Conservation (phyloP, 257 asterid genomes). For the Ilex asprella region DNA sequence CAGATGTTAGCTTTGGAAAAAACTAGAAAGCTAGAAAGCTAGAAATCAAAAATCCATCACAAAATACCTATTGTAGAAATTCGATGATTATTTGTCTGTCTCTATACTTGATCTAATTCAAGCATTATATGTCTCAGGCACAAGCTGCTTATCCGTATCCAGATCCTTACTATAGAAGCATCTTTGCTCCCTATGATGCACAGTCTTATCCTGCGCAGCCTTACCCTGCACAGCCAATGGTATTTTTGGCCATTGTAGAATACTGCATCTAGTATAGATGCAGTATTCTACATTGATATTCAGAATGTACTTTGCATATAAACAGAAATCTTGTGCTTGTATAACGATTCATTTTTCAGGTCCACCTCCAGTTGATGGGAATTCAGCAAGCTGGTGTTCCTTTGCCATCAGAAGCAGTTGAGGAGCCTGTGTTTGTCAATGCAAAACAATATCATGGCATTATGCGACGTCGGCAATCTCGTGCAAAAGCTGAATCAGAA, state of each 20-base stretch:
- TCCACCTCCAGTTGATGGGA: constrained; percentile 89
- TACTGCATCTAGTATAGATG: background rate
- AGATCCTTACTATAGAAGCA: constrained; percentile 83
- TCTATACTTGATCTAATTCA: background rate
- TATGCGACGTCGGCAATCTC: constrained; percentile 84
- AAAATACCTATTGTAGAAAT: too few relatives aligned
- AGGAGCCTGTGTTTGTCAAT: constrained; percentile 94
- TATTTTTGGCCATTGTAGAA: constrained; percentile 19
- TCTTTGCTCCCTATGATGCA: constrained; percentile 77
- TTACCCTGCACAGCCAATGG: constrained; percentile 84
- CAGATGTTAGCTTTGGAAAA: too few relatives aligned
- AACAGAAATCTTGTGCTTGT: background rate
- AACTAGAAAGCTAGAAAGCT: too few relatives aligned
- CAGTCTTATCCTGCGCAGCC: constrained; percentile 79
- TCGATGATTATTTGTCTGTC: too few relatives aligned
- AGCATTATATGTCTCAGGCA: constrained; percentile 40
- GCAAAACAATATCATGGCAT: constrained; percentile 98
- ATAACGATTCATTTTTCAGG: constrained; percentile 32
- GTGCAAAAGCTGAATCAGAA: constrained; percentile 91
- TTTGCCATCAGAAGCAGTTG: constrained; percentile 77
- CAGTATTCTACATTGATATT: too few relatives aligned
- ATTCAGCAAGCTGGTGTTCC: constrained; percentile 90
- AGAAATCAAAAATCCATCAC: too few relatives aligned
- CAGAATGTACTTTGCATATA: too few relatives aligned
- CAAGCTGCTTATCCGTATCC: constrained; percentile 77